Evolutionary conservation across 768 basidiomycete genomes (phyloP), one percentile per base, ranked within the genome.

Genomic region (Pleurotus giganteus): DNA sequence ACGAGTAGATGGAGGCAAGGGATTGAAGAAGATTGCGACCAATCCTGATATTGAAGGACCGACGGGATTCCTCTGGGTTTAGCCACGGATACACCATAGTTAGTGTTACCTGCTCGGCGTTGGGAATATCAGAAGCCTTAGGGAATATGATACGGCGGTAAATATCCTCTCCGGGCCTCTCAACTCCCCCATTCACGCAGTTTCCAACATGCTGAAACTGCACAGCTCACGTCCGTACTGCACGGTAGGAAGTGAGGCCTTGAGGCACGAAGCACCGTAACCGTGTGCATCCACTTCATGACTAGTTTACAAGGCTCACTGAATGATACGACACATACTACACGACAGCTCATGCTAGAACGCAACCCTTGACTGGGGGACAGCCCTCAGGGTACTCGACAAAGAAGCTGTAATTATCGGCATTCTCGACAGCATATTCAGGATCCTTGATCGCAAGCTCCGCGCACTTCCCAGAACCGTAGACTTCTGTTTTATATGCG

Each of bases 31-130:
- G 54, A 59, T 88, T n/a, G 83, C 82, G 12, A 65, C 63, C 53
- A 72, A 78, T 56, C 66, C 71, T 42, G 60, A 69, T 39, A 65
- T 83, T 29, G 69, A 75, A 39, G 75, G 69, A 2, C 72, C 84
- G 15, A 78, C 84, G 55, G 73, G 80, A 21, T 88, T 88, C 65
- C 69, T 85, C 41, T 88, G 82, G 83, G 59, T 71, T 11, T 51
- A 24, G 19, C 2, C 41, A n/a, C 41, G 41, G 9, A 8, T 11
- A 36, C 34, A 12, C 12, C 1, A 19, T 19, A 41, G 7, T 41
- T 17, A 19, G n/a, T 41, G 32, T 34, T 15, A 34, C 7, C 15
- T 34, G 32, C 8, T 15, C 8, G 32, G 15, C n/a, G n/a, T n/a
- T n/a, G n/a, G n/a, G n/a, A n/a, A n/a, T n/a, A n/a, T n/a, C n/a